Percentiles rank a stretch among this genome's conserved stretches.
These are phyloP conservation scores for Chytriomyces sp. DNA, from an alignment of 192 early-diverging fungal species.

Conservation along the genomic window DNA sequence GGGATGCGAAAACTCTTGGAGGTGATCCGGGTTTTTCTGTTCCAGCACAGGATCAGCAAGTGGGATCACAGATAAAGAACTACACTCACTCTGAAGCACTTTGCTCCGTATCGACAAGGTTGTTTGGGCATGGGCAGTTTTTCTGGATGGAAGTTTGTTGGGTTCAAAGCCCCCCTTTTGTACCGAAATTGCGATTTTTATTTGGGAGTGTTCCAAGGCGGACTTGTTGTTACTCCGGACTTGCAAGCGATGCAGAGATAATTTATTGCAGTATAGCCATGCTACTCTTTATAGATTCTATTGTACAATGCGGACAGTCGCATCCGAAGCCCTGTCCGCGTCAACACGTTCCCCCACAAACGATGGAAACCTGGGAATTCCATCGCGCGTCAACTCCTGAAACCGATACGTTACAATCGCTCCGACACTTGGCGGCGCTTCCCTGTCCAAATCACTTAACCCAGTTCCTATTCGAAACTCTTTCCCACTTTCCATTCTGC, in stretches of 20 bases:
- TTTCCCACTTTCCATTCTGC: constrained; percentile 66
- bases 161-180: too few relatives aligned
- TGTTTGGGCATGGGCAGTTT: too few relatives aligned
- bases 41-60: too few relatives aligned
- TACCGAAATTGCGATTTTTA: too few relatives aligned
- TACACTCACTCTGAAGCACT: too few relatives aligned
- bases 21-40: constrained; percentile 45
- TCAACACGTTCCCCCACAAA: constrained; percentile 52
- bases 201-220: too few relatives aligned
- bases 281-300: neutral
- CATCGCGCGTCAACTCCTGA: constrained; percentile 53
- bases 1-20: constrained; percentile 35
- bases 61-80: too few relatives aligned
- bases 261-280: too few relatives aligned
- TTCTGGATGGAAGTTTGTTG: too few relatives aligned
- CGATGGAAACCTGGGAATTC: constrained; percentile 52
- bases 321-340: constrained; percentile 40
- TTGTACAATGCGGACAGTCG: constrained; percentile 4
- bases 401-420: constrained; percentile 55
- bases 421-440: constrained; percentile 61
- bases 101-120: too few relatives aligned
- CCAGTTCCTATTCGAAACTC: constrained; percentile 71
- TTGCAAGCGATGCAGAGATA: too few relatives aligned
- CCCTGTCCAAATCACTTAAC: constrained; percentile 63
- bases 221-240: too few relatives aligned